Conservation (phyloP, 2,329 filamentous ascomycete genomes). For the Knoxdaviesia proteae region DNA sequence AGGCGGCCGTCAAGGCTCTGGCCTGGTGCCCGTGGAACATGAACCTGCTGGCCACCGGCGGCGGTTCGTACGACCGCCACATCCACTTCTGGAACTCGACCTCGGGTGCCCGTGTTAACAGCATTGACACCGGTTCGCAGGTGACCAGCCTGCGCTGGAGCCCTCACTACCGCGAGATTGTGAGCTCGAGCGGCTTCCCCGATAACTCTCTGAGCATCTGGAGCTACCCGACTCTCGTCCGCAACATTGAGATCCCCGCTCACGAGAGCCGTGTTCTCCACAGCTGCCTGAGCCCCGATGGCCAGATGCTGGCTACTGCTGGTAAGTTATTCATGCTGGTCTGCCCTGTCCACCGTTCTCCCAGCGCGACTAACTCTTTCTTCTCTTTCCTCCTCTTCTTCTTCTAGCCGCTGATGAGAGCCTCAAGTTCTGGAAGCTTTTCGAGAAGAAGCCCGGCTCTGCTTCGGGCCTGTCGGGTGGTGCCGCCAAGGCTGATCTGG, state of each 20-base stretch:
- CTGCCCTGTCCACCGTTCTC: background rate
- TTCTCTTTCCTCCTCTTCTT: background rate
- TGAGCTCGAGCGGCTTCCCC: constrained; percentile 94
- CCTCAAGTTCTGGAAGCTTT: constrained; percentile 99
- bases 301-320: constrained; percentile 92
- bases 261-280: constrained; percentile 94
- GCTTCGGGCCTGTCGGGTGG: constrained; percentile 44
- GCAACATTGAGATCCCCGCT: constrained; percentile 93
- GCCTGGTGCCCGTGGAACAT: constrained; percentile 98
- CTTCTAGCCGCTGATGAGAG: constrained; percentile 68
- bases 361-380: background rate
- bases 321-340: constrained; percentile 23
- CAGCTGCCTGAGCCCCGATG: constrained; percentile 90
- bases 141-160: constrained; percentile 94
- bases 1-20: constrained; percentile 92
- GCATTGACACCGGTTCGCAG: constrained; percentile 94
- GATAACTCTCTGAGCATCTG: constrained; percentile 98
- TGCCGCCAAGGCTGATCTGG: constrained; percentile 63
- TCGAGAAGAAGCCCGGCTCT: constrained; percentile 86
- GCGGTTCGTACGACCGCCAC: constrained; percentile 87
- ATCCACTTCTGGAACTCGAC: constrained; percentile 99
- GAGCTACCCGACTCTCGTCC: constrained; percentile 93
- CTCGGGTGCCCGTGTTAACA: constrained; percentile 91
- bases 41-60: constrained; percentile 89
- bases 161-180: constrained; percentile 92